phyloP scores from a whole-genome alignment of 345 rosid species.

The Hibiscus tridactylites region DNA sequence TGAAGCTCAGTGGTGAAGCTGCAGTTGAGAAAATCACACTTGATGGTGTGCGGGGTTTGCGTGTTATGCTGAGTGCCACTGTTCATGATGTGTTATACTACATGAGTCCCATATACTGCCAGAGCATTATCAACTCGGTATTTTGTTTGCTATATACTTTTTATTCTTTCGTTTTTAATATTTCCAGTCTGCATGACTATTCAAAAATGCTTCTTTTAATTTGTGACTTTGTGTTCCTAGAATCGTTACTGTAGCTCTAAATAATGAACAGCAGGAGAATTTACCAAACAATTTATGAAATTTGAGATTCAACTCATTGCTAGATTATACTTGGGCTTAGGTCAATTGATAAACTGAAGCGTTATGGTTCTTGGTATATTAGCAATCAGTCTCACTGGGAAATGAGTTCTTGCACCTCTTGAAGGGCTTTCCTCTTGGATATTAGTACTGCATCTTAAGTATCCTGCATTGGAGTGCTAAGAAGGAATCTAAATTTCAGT shows the following conservation, averaged over 20 bases:
- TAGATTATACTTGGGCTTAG: background rate
- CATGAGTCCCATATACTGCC: constrained; percentile 97
- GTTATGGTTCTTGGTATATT: background rate
- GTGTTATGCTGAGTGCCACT: constrained; percentile 85
- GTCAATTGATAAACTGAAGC: background rate
- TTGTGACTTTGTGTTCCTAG: background rate
- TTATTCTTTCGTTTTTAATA: background rate
- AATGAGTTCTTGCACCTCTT: background rate
- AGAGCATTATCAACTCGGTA: constrained; percentile 91
- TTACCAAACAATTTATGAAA: background rate
- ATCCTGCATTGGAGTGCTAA: background rate
- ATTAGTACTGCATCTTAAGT: background rate
- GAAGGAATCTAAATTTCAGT: background rate
- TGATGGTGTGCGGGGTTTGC: constrained; percentile 89
- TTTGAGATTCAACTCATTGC: background rate
- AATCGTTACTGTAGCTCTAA: background rate
- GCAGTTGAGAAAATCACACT: constrained; percentile 91
- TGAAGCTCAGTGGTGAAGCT: constrained; percentile 93
- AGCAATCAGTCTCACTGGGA: background rate
- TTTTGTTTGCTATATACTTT: constrained; percentile 4
- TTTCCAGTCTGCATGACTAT: background rate
- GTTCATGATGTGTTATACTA: constrained; percentile 94
- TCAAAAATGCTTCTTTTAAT: background rate
- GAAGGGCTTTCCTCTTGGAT: background rate
- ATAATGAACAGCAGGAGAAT: background rate